Conservation (phyloP, 768 basidiomycete genomes). For the Kwoniella botswanensis region DNA sequence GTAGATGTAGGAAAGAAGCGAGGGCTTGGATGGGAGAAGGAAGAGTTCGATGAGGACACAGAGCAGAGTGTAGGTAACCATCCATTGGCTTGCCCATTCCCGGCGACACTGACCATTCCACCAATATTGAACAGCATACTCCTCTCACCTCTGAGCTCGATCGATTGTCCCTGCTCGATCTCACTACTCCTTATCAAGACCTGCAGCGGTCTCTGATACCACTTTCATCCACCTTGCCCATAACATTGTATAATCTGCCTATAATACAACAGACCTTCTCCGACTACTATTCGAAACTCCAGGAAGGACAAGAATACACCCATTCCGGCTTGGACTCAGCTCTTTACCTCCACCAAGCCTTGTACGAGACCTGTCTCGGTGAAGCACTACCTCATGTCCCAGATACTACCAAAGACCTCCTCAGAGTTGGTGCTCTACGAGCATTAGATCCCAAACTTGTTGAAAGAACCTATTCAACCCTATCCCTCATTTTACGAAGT, state of each 20-base stretch:
- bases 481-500: slow-evolving; percentile 52
- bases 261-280: slow-evolving; percentile 41
- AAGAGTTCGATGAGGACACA: slow-evolving; percentile 42
- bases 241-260: slow-evolving; percentile 53
- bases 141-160: slow-evolving; percentile 54
- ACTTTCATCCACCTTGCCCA: slow-evolving; percentile 52
- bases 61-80: slow-evolving; percentile 41
- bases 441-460: slow-evolving; percentile 53
- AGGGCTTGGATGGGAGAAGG: slow-evolving; percentile 47
- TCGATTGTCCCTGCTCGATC: slow-evolving; percentile 55
- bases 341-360: slow-evolving; percentile 51
- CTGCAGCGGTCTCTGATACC: slow-evolving; percentile 48
- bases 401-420: slow-evolving; percentile 34
- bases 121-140: slow-evolving; percentile 38
- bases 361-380: slow-evolving; percentile 52
- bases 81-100: not conserved
- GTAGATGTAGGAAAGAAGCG: slow-evolving; percentile 50
- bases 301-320: slow-evolving; percentile 38
- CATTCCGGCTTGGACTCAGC: slow-evolving; percentile 54
- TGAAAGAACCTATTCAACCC: slow-evolving; percentile 54
- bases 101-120: not conserved
- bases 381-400: slow-evolving; percentile 43
- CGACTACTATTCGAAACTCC: slow-evolving; percentile 42
- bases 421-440: slow-evolving; percentile 42
- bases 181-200: slow-evolving; percentile 52